Conservation (phyloP, 352 stramenopile genomes). For the Sclerospora graminicola region DNA sequence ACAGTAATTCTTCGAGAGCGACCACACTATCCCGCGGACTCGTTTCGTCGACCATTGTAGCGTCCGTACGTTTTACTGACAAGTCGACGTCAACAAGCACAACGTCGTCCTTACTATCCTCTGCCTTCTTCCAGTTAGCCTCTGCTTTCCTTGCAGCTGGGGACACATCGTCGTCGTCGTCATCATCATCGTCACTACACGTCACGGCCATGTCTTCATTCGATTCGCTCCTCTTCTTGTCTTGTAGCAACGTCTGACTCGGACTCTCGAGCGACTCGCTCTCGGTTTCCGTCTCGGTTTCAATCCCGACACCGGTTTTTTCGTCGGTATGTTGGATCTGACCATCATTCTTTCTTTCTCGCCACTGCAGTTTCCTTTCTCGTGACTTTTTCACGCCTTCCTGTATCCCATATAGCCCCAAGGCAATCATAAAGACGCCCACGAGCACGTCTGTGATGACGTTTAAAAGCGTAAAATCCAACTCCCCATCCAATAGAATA, state of each 20-base stretch:
- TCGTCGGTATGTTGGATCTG: conserved; percentile 3
- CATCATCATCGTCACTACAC: conserved; percentile 17
- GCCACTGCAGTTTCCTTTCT: conserved; percentile 11
- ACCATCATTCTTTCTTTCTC: conserved; percentile 11
- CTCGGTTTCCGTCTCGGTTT: conserved; percentile 29
- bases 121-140: too few relatives aligned
- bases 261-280: conserved; percentile 20
- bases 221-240: conserved; percentile 2
- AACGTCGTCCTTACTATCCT: conserved; percentile 6
- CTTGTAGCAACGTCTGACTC: conserved; percentile 5
- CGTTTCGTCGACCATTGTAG: conserved; percentile 24
- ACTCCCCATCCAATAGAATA: conserved; percentile 47
- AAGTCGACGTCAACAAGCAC: conserved; percentile 10
- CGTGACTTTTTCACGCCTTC: conserved; percentile 48
- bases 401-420: conserved; percentile 56
- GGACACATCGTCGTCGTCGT: conserved; percentile 14
- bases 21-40: conserved; percentile 50
- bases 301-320: conserved; percentile 1
- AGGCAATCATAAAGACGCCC: conserved; percentile 50
- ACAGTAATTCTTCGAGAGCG: conserved; percentile 37
- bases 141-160: conserved; percentile 14
- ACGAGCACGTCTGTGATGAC: conserved; percentile 50
- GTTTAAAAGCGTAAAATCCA: conserved; percentile 46
- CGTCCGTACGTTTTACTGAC: conserved; percentile 6
- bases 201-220: conserved; percentile 9